Evolutionary conservation across 495 filamentous ascomycete species (phyloP).

Genomic region (Podospora comata): DNA sequence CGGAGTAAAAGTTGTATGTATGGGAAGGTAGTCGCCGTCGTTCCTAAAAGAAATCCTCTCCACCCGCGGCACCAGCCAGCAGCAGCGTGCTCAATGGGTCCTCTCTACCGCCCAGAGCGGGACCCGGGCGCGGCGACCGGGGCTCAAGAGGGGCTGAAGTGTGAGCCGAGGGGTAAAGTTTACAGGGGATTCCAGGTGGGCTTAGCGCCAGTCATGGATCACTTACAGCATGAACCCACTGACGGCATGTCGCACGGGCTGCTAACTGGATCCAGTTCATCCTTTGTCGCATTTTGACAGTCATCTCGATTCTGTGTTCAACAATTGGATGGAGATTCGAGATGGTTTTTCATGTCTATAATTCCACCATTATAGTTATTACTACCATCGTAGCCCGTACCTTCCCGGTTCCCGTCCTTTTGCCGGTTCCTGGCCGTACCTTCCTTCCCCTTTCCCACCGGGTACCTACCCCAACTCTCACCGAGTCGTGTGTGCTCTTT

Average conservation of each 20-base stretch:
- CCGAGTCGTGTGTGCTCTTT: neutral
- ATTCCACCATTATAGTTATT: neutral
- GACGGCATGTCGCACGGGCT: neutral
- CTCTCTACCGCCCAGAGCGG: conserved; percentile 1
- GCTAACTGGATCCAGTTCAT: neutral
- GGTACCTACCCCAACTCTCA: neutral
- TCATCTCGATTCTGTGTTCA: neutral
- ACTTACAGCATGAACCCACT: neutral
- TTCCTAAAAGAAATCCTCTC: conserved; percentile 24
- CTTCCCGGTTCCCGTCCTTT: neutral
- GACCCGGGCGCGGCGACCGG: conserved; percentile 15
- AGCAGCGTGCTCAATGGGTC: conserved; percentile 8
- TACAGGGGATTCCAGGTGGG: neutral
- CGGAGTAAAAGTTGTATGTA: neutral
- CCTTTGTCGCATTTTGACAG: neutral
- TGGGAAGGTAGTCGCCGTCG: conserved; percentile 13
- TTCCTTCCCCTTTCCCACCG: neutral
- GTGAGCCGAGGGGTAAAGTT: conserved; percentile 22
- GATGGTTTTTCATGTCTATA: neutral
- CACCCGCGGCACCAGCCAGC: conserved; percentile 5
- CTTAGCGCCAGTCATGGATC: neutral
- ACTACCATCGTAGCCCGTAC: neutral
- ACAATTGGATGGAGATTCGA: neutral
- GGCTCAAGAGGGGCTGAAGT: conserved; percentile 15
- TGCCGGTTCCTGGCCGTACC: neutral